Evolutionary conservation across 1,139 yeast species (phyloP).

Genomic region (Pichia sp.): DNA sequence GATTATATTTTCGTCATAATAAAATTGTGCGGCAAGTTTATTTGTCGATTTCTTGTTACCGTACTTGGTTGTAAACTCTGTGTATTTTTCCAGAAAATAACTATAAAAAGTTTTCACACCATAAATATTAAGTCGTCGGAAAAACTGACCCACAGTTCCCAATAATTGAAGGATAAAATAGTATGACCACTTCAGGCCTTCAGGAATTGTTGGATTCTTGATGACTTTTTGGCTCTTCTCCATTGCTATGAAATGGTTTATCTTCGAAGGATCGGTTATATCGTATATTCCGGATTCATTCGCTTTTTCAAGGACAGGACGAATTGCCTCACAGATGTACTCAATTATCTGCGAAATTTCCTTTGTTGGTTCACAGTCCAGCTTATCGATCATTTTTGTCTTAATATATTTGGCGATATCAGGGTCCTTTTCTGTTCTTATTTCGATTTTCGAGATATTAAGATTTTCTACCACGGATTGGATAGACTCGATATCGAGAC

Average conservation of each 20-base stretch:
- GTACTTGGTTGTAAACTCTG: slow-evolving; percentile 56
- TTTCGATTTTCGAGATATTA: slow-evolving; percentile 70
- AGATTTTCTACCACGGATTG: slow-evolving; percentile 77
- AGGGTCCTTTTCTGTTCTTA: slow-evolving; percentile 77
- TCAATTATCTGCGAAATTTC: slow-evolving; percentile 52
- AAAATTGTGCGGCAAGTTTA: slow-evolving; percentile 57
- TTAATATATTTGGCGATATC: slow-evolving; percentile 82
- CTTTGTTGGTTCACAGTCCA: slow-evolving; percentile 48
- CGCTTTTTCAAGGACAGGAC: slow-evolving; percentile 62
- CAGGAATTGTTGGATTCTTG: slow-evolving; percentile 50
- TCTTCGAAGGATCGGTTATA: slow-evolving; percentile 56
- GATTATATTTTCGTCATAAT: slow-evolving; percentile 46
- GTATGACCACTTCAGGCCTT: slow-evolving; percentile 69
- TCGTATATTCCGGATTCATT: slow-evolving; percentile 59
- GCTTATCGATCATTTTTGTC: slow-evolving; percentile 55
- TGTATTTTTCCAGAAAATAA: slow-evolving; percentile 55
- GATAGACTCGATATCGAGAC: slow-evolving; percentile 80
- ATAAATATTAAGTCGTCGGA: slow-evolving; percentile 66
- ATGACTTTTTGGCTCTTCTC: slow-evolving; percentile 59
- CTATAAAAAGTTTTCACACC: slow-evolving; percentile 75
- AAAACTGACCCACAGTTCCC: slow-evolving; percentile 71
- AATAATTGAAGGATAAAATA: slow-evolving; percentile 57
- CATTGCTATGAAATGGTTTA: slow-evolving; percentile 70
- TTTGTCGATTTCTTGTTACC: slow-evolving; percentile 49
- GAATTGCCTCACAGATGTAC: slow-evolving; percentile 54